A percentile compares a stretch with the other conserved stretches of the same genome.
phyloP scores from a whole-genome alignment of 1,284 basidiomycete species.

The Porodaedalea pini region DNA sequence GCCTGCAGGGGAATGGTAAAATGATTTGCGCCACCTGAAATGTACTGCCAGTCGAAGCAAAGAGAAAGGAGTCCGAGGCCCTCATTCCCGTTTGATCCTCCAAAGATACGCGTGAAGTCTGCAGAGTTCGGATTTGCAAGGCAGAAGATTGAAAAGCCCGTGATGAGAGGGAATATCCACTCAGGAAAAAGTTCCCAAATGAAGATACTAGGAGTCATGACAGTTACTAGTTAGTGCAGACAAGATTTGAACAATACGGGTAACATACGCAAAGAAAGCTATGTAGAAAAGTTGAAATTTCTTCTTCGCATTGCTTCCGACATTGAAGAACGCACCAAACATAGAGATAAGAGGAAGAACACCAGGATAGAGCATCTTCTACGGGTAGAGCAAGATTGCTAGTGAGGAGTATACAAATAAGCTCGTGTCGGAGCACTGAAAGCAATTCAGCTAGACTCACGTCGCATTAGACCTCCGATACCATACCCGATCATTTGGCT shows the following conservation, averaged over 20 bases:
- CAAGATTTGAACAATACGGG: slow-evolving; percentile 1
- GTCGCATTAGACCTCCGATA: slow-evolving; percentile 38
- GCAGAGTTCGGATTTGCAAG: slow-evolving; percentile 47
- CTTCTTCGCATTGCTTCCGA: slow-evolving; percentile 31
- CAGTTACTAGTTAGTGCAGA: background rate
- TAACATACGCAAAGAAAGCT: slow-evolving; percentile 39
- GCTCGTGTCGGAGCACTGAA: too few relatives aligned
- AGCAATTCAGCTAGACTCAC: slow-evolving; percentile 10
- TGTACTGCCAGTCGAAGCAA: slow-evolving; percentile 52
- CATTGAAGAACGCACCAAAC: slow-evolving; percentile 31
- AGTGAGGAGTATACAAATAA: background rate
- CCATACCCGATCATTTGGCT: slow-evolving; percentile 52
- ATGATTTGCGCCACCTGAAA: slow-evolving; percentile 33
- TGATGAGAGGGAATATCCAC: slow-evolving; percentile 45
- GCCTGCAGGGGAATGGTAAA: slow-evolving; percentile 35
- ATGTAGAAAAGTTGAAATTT: slow-evolving; percentile 49
- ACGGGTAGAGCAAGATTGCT: slow-evolving; percentile 31
- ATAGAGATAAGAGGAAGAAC: slow-evolving; percentile 33
- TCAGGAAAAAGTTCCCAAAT: slow-evolving; percentile 42
- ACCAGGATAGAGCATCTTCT: slow-evolving; percentile 30
- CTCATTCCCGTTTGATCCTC: slow-evolving; percentile 59
- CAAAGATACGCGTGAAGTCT: slow-evolving; percentile 54
- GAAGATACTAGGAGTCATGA: slow-evolving; percentile 23
- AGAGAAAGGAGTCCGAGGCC: slow-evolving; percentile 48
- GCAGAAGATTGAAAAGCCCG: slow-evolving; percentile 53